These are phyloP conservation scores for Colletotrichum sp. DNA, from an alignment of 2,329 filamentous ascomycete species.

Conservation along the genomic window DNA sequence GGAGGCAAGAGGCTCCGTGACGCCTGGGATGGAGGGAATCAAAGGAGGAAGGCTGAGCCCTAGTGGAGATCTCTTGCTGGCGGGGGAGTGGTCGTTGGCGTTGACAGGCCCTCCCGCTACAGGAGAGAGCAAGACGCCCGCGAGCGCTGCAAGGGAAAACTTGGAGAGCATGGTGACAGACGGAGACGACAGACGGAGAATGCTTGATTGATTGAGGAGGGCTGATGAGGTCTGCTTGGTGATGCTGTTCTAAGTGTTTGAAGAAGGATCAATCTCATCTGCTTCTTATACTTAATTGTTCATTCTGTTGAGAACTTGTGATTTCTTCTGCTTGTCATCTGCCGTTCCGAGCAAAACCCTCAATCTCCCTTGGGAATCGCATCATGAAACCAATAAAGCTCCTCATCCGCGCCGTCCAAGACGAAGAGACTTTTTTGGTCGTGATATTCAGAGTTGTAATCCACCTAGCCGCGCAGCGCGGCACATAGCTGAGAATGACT, in stretches of 20 bases:
- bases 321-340: background rate
- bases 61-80: conserved; percentile 29
- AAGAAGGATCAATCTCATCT: background rate
- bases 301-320: too few relatives aligned
- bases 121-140: background rate
- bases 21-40: conserved; percentile 58
- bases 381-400: background rate
- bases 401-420: background rate
- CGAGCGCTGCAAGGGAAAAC: background rate
- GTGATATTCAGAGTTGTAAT: background rate
- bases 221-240: background rate
- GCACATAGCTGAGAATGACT: background rate
- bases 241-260: background rate
- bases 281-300: background rate
- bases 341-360: background rate
- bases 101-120: background rate
- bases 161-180: background rate
- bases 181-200: background rate
- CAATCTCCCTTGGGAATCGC: background rate
- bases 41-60: conserved; percentile 26
- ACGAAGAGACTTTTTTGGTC: background rate
- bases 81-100: background rate
- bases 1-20: conserved; percentile 59
- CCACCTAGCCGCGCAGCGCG: background rate
- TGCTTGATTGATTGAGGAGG: background rate